Evolutionary conservation across 2,329 filamentous ascomycete genomes (phyloP).

Genomic region (Aureobasidium subglaciale): DNA sequence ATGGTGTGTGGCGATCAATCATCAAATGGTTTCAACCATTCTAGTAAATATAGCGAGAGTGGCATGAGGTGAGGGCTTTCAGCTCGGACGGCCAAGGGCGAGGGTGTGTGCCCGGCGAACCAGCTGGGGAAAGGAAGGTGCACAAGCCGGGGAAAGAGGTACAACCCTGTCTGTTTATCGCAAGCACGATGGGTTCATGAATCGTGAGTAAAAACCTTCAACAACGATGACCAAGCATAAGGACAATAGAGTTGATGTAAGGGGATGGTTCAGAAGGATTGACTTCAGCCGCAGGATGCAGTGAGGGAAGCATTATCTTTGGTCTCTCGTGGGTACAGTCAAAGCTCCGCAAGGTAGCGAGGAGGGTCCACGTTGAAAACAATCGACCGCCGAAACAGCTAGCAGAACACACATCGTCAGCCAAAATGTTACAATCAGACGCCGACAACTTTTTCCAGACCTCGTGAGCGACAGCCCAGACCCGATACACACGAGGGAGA

Average conservation of each 20-base stretch:
- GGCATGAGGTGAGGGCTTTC: background rate
- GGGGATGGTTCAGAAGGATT: background rate
- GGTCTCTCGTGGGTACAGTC: background rate
- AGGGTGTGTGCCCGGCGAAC: background rate
- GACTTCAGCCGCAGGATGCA: background rate
- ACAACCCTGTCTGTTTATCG: background rate
- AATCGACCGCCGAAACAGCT: constrained; percentile 55
- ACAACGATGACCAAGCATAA: background rate
- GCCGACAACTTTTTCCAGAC: constrained; percentile 87
- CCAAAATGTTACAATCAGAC: constrained; percentile 39
- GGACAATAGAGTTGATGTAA: background rate
- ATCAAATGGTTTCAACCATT: background rate
- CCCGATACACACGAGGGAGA: background rate
- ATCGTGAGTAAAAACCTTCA: background rate
- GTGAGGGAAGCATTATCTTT: background rate
- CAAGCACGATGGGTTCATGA: background rate
- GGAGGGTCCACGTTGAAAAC: background rate
- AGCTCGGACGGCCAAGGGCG: background rate
- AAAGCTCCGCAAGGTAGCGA: background rate
- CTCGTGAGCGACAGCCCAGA: constrained; percentile 53
- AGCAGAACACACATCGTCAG: background rate
- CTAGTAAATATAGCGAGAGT: background rate
- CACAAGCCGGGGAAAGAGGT: background rate
- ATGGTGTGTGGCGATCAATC: background rate
- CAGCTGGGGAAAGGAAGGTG: background rate